phyloP scores from a whole-genome alignment of 352 stramenopile species.

The Phytophthora kernoviae region DNA sequence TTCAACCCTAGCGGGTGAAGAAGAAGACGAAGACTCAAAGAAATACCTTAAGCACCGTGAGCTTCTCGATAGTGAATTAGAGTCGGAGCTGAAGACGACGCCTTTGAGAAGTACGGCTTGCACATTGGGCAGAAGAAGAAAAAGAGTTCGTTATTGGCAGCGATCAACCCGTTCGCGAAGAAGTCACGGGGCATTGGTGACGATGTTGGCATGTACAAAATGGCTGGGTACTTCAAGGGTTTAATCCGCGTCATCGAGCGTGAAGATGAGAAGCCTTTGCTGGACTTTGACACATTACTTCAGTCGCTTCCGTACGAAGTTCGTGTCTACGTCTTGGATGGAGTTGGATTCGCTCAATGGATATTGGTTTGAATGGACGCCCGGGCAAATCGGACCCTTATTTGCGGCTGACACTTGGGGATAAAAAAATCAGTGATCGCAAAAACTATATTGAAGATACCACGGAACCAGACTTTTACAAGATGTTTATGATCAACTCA shows the following conservation, averaged over 20 bases:
- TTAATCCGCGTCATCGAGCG: conserved; percentile 88
- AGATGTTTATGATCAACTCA: conserved; percentile 85
- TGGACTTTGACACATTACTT: conserved; percentile 75
- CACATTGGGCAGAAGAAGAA: conserved; percentile 84
- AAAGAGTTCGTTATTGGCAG: conserved; percentile 59
- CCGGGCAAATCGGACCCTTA: conserved; percentile 91
- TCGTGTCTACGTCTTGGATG: conserved; percentile 88
- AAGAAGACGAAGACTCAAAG: conserved; percentile 66
- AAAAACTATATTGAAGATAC: conserved; percentile 92
- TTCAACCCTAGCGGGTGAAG: conserved; percentile 52
- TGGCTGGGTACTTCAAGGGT: conserved; percentile 91
- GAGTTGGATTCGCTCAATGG: conserved; percentile 88
- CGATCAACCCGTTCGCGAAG: conserved; percentile 78
- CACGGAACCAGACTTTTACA: conserved; percentile 92
- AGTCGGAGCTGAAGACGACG: conserved; percentile 78
- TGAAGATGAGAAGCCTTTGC: conserved; percentile 78
- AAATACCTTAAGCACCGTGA: conserved; percentile 85
- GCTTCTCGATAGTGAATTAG: conserved; percentile 68
- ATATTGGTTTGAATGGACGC: conserved; percentile 80
- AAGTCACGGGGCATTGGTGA: conserved; percentile 44
- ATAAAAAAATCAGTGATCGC: conserved; percentile 86
- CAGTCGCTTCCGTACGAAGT: conserved; percentile 83
- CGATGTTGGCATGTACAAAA: conserved; percentile 71
- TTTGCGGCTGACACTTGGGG: conserved; percentile 82
- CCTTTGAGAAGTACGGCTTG: conserved; percentile 91